These are phyloP conservation scores for Begonia loranthoides DNA, from an alignment of 306 rosid species.

Conservation along the genomic window DNA sequence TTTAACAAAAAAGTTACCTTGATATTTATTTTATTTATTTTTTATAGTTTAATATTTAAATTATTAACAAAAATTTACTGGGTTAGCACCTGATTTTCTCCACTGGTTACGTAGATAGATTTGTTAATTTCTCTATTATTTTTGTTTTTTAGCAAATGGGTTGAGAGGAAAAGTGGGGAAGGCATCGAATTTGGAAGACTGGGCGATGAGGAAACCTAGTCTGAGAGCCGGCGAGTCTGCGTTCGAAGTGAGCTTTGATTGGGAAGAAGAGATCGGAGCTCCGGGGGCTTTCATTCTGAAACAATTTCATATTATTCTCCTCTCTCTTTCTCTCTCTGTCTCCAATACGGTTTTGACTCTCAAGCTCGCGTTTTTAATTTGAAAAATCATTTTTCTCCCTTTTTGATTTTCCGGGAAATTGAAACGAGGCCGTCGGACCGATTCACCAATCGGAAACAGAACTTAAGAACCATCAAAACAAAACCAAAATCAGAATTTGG, in stretches of 20 bases:
- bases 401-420: constrained; percentile 15
- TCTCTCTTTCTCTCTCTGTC: constrained; percentile 25
- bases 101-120: no score
- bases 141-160: constrained; percentile 22
- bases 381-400: background rate
- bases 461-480: constrained; percentile 3
- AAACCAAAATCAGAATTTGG: constrained; percentile 4
- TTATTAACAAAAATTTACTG: no score
- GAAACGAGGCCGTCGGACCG: constrained; percentile 44
- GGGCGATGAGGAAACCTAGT: constrained; percentile 22
- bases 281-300: constrained; percentile 49
- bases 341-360: background rate
- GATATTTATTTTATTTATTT: no score
- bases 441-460: constrained; percentile 25
- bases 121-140: no score
- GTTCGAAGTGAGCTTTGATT: constrained; percentile 34
- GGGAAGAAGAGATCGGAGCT: constrained; percentile 32
- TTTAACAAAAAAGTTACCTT: no score
- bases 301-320: no score
- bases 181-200: constrained; percentile 36
- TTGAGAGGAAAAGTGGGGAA: constrained; percentile 43
- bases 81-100: no score
- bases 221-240: constrained; percentile 29
- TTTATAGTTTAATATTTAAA: no score
- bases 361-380: background rate